phyloP scores from a whole-genome alignment of 768 basidiomycete genomes.

The Leucocoprinus birnbaumii region DNA sequence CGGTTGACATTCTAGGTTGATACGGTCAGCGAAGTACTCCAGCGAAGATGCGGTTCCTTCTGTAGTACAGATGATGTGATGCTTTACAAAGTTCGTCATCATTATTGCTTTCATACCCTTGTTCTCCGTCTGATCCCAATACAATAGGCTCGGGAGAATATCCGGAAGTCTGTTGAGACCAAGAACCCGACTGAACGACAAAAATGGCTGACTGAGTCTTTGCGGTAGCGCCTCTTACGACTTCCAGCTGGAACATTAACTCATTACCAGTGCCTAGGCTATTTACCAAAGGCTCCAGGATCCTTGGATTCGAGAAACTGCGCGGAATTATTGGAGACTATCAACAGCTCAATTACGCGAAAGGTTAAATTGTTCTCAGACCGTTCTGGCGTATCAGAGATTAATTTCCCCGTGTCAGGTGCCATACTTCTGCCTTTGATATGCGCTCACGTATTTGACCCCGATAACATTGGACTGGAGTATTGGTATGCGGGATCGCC shows the following conservation, averaged over 20 bases:
- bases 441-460: constrained; percentile 78
- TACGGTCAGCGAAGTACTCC: constrained; percentile 91
- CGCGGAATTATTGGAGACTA: constrained; percentile 89
- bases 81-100: constrained; percentile 77
- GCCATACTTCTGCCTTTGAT: constrained; percentile 82
- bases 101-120: neutral
- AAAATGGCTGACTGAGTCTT: constrained; percentile 80
- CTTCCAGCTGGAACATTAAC: constrained; percentile 8
- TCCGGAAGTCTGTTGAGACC: constrained; percentile 86
- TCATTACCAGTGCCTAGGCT: constrained; percentile 44
- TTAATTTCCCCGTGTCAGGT: constrained; percentile 41
- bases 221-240: constrained; percentile 53
- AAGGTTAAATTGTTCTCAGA: constrained; percentile 45
- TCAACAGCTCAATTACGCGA: constrained; percentile 77
- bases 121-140: neutral
- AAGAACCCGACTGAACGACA: constrained; percentile 70
- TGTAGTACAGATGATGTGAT: constrained; percentile 98
- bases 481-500: constrained; percentile 69
- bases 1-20: constrained; percentile 66
- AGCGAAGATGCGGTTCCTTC: constrained; percentile 94
- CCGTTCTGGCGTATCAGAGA: neutral
- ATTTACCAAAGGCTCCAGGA: constrained; percentile 85
- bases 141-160: constrained; percentile 86
- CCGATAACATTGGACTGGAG: constrained; percentile 69
- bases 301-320: constrained; percentile 80